A percentile compares a stretch with the other conserved stretches of the same genome.
Conservation (phyloP, 108 stramenopile species). For the Thalassiosira profunda region DNA sequence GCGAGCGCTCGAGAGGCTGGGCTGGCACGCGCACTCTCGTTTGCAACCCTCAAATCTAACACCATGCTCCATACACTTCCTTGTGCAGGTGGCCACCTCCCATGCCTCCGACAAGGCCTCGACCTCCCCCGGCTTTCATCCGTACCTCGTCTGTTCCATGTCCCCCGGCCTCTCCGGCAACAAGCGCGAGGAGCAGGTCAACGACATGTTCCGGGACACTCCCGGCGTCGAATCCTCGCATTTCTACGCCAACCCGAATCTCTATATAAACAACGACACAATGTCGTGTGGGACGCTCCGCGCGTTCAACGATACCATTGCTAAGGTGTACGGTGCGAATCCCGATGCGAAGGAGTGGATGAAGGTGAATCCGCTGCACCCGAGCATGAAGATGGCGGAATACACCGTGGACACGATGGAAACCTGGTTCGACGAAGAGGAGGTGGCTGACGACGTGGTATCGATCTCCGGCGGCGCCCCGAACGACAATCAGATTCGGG, state of each 20-base stretch:
- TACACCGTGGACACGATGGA: constrained; percentile 10
- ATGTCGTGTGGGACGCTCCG: constrained; percentile 15
- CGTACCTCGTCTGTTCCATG: constrained; percentile 24
- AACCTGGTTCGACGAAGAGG: constrained; percentile 4
- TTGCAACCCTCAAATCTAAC: no score
- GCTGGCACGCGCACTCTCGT: no score
- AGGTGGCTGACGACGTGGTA: constrained; percentile 1
- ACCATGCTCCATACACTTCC: no score
- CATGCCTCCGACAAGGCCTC: not conserved
- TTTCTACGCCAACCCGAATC: not conserved
- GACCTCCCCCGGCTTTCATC: constrained; percentile 11
- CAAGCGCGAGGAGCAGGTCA: not conserved
- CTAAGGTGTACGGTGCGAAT: constrained; percentile 15
- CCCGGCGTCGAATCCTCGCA: constrained; percentile 9
- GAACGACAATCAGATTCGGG: not conserved
- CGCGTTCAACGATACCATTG: constrained; percentile 18
- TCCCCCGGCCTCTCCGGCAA: constrained; percentile 5
- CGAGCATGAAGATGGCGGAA: constrained; percentile 31
- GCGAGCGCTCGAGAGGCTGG: no score
- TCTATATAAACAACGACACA: not conserved
- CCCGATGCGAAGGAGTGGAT: constrained; percentile 15
- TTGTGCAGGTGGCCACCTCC: not conserved
- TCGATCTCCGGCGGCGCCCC: not conserved
- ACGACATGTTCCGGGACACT: constrained; percentile 11
- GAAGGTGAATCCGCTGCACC: constrained; percentile 12